Evolutionary conservation across 345 rosid species (phyloP).

Genomic region (Euphorbia pulcherrima): DNA sequence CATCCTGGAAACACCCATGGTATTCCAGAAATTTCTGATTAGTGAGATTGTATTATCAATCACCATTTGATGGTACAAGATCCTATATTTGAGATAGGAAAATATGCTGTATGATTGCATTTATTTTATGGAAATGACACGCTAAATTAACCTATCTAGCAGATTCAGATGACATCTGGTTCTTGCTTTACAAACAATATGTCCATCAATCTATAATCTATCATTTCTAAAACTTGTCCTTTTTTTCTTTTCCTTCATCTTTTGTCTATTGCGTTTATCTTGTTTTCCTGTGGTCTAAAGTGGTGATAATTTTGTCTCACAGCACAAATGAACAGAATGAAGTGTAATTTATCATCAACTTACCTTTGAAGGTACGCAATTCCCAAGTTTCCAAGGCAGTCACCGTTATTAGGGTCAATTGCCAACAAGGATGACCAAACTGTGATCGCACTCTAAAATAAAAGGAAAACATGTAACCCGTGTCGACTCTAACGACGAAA

Average conservation of each 20-base stretch:
- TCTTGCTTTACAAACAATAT: not conserved
- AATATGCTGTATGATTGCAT: not conserved
- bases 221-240: conserved; percentile 6
- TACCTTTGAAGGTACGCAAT: conserved; percentile 86
- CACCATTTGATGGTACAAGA: not conserved
- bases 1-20: not conserved
- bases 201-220: not conserved
- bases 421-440: conserved; percentile 66
- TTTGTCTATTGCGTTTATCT: no score
- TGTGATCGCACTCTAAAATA: conserved; percentile 73
- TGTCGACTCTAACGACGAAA: conserved; percentile 17
- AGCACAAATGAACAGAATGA: conserved; percentile 1
- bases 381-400: conserved; percentile 92
- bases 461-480: conserved; percentile 14
- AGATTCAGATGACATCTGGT: conserved; percentile 6
- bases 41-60: not conserved
- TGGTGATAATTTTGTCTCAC: not conserved
- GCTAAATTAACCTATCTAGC: not conserved
- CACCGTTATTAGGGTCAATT: conserved; percentile 61
- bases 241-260: not conserved
- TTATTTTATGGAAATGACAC: not conserved
- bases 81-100: not conserved
- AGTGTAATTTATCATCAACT: conserved; percentile 4
- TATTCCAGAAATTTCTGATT: not conserved
- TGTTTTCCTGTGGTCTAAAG: not conserved